Conservation (phyloP, 345 rosid genomes). For the Tarenaya hassleriana region DNA sequence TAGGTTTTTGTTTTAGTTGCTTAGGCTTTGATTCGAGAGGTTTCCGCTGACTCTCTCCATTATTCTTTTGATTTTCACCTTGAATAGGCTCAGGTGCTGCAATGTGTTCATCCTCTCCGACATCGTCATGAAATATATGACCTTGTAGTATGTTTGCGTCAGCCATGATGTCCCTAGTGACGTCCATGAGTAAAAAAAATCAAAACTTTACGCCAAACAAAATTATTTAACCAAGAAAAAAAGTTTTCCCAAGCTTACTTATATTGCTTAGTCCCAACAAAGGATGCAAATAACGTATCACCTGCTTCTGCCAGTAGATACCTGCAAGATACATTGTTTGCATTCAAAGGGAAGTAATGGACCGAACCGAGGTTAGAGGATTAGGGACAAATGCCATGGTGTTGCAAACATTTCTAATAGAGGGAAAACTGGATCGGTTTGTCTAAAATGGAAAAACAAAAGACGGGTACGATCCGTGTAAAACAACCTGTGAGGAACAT, state of each 20-base stretch:
- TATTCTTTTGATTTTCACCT: constrained; percentile 38
- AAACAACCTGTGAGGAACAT: constrained; percentile 81
- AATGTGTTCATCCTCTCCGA: constrained; percentile 35
- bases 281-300: constrained; percentile 92
- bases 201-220: constrained; percentile 9
- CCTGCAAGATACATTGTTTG: constrained; percentile 29
- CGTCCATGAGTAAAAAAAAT: constrained; percentile 10
- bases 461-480: not conserved
- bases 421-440: not conserved
- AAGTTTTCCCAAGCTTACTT: constrained; percentile 44
- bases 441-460: not conserved
- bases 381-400: constrained; percentile 1
- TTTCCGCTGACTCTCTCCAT: constrained; percentile 38
- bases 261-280: constrained; percentile 91
- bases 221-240: not conserved
- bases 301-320: constrained; percentile 93
- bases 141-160: constrained; percentile 96
- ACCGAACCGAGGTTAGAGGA: constrained; percentile 9
- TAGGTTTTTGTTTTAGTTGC: constrained; percentile 48
- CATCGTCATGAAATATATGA: constrained; percentile 82
- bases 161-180: constrained; percentile 80
- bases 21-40: constrained; percentile 48
- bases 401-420: not conserved
- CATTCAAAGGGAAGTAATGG: not conserved
- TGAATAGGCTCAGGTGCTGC: constrained; percentile 39